Base-by-base conservation (phyloP, 1,284 basidiomycete species). In the Puccinia novopanici region DNA sequence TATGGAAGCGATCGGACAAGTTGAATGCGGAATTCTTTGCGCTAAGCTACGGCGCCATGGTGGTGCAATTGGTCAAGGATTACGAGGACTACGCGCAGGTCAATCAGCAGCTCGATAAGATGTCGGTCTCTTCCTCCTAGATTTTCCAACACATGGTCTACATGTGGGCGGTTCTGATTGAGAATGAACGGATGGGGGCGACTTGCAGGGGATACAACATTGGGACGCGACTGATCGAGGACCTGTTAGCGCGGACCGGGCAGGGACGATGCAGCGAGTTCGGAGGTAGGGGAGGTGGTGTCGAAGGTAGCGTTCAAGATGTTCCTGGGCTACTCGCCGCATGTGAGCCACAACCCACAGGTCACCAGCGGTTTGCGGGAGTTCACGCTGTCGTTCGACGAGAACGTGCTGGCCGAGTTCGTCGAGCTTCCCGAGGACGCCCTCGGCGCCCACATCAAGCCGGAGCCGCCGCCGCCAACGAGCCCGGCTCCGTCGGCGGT, bases 221-320 rank as follows among this genome's bases (percentile, higher is more conserved):
- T 83, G 97, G 97, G 48, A 96, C 92, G 40, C 89, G 97, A 59
- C 88, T 99, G 77, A 96, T 99, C 82, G 97, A 99, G 86, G 97
- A 99, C 86, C 98, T 99, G 84, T 89, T 99, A 70, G 96, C 97
- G 8, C 91, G 94, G 83, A 95, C 94, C 80, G 90, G 89, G 24
- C 86, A 95, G 40, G 92, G 92, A 40, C 89, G 93, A 82, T 99
- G 97, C 86, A 87, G 90, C 27, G 93, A 97, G 85, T 98, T 99
- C 84, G 82, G 95, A 98, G 86, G 93, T 94, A 0, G 97, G 94
- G 9, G 95, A 98, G 61, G 71, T 54, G 27, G 37, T 24, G 55
- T n/a, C n/a, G 10, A 82, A 96, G 93, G 93, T 99, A 83, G 97
- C 95, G n/a, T 99, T 99, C 89, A 98, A 98, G 87, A 92, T 94